Percentiles rank a stretch among this genome's conserved stretches.
Evolutionary conservation across 768 basidiomycete species (phyloP).

Genomic region (Sporobolomyces pararoseus): DNA sequence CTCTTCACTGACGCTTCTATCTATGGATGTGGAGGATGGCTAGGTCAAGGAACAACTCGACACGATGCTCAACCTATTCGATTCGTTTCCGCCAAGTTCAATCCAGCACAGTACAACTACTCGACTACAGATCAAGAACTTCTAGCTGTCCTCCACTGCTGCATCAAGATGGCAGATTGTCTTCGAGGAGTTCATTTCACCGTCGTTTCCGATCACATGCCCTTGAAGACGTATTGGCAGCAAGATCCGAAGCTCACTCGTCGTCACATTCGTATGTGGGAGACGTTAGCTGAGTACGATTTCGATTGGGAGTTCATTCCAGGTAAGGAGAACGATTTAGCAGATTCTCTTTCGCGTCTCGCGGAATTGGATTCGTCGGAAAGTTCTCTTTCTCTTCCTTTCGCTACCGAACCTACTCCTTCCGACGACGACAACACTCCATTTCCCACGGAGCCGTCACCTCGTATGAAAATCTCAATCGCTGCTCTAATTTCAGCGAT

Average conservation of each 20-base stretch:
- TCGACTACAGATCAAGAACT: constrained; percentile 23
- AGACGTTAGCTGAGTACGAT: not conserved
- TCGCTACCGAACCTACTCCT: not conserved
- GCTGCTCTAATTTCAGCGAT: not conserved
- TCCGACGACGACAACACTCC: not conserved
- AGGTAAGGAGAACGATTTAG: not conserved
- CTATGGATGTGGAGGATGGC: constrained; percentile 16
- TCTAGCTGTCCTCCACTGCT: constrained; percentile 14
- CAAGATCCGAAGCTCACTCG: not conserved
- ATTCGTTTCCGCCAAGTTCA: constrained; percentile 25
- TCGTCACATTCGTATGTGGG: not conserved
- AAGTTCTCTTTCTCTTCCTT: not conserved
- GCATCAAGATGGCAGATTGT: not conserved
- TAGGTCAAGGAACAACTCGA: constrained; percentile 3
- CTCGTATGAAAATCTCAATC: not conserved
- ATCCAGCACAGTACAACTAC: constrained; percentile 20
- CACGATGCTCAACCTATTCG: constrained; percentile 13
- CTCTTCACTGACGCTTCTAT: constrained; percentile 17
- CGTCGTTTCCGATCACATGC: constrained; percentile 5
- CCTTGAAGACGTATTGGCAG: not conserved
- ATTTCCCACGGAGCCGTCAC: not conserved
- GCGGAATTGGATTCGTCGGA: not conserved
- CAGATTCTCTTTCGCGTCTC: not conserved
- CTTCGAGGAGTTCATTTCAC: constrained; percentile 5
- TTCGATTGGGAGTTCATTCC: constrained; percentile 10